phyloP scores from a whole-genome alignment of 495 filamentous ascomycete species.

The Cladorrhinum samala region DNA sequence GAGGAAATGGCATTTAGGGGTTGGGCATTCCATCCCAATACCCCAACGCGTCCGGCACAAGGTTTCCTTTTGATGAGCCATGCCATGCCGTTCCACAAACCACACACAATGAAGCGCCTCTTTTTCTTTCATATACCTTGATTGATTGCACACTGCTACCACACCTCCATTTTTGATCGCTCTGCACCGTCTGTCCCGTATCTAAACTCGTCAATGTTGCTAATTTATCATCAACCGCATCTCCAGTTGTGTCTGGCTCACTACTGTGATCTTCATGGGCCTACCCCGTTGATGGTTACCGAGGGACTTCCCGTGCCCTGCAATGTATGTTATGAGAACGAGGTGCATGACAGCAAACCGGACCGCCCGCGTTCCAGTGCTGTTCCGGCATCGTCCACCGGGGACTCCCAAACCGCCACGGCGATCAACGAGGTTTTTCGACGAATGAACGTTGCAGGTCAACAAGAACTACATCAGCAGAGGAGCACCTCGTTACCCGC shows the following conservation, averaged over 20 bases:
- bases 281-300: conserved; percentile 91
- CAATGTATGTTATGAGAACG: conserved; percentile 59
- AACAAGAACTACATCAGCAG: conserved; percentile 2
- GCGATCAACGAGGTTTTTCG: conserved; percentile 36
- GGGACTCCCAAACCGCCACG: conserved; percentile 25
- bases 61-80: not conserved
- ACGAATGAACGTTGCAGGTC: conserved; percentile 32
- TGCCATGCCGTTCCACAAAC: not conserved
- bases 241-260: conserved; percentile 87
- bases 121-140: conserved; percentile 1
- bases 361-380: conserved; percentile 32
- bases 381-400: no score
- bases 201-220: conserved; percentile 17
- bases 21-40: not conserved
- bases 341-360: conserved; percentile 9
- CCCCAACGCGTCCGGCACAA: not conserved
- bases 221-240: conserved; percentile 34
- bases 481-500: conserved; percentile 37
- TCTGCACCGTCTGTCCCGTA: not conserved
- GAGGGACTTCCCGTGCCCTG: conserved; percentile 78
- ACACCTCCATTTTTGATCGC: not conserved
- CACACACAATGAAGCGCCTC: not conserved
- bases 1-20: conserved; percentile 1
- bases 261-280: conserved; percentile 94
- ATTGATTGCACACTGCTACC: not conserved